Base-by-base conservation (phyloP, 1,284 basidiomycete species). In the Ceratobasidium papillatum region DNA sequence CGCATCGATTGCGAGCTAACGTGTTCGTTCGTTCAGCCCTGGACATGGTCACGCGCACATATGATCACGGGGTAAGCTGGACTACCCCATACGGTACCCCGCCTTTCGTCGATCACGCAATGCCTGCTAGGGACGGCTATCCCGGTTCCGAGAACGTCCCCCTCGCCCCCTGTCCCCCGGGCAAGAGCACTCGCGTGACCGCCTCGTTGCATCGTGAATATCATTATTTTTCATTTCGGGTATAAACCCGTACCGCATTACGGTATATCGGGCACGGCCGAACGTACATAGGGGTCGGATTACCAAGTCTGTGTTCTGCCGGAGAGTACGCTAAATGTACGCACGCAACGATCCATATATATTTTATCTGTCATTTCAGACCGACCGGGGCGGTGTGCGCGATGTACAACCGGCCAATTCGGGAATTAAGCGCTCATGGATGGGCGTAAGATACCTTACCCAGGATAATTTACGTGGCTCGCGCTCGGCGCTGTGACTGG, bases 71-170 rank as follows among this genome's bases (percentile, higher is more conserved):
- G 59, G 52, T 27, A 22, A 25, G 19, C 38, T 25, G 25, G 12
- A 25, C 41, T 62, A 41, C 59, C 59, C 59, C 59, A 62, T 62
- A 62, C 59, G 59, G 59, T 25, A 30, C 59, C 59, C 59, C 59
- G 59, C 59, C n/a, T 41, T 41, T 62, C 32, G 59, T 62, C 59
- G 59, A 62, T 62, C 59, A 62, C 27, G 27, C 52, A 32, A 30
- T 58, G 22, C 54, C 17, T 25, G 11, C 5, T 32, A 59, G 58
- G 58, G 34, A 43, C 59, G 41, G 34, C 4, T 38, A 25, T 1
- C 19, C n/a, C 59, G 59, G 59, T 43, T 62, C 59, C 59, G 59
- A 62, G 45, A 32, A 9, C 12, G 25, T 27, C 52, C 52, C 51
- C 52, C 27, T 54, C 17, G 52, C 25, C 52, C 52, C 52, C 52